Evolutionary conservation across 352 stramenopile species (phyloP), one percentile per base, ranked within the genome.

Genomic region (Globisporangium yorkense): DNA sequence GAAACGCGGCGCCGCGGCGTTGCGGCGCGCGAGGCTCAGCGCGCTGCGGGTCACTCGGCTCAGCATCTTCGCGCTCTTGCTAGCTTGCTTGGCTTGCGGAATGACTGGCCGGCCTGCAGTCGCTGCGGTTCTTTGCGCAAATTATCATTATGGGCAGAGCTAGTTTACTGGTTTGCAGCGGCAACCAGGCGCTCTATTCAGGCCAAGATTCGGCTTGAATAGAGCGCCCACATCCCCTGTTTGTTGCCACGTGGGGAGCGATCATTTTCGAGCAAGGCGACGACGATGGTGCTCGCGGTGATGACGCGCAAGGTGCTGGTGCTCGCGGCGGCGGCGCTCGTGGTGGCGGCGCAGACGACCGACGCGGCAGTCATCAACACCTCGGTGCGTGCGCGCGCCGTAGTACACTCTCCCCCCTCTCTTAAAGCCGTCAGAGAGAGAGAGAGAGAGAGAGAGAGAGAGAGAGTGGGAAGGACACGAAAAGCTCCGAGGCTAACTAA

Each of bases 1-100:
- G 33, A 88, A 80, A 56, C 78, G 80, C 52, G 66, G 53, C 45
- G 64, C 57, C 53, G 62, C 68, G 31, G 53, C 71, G 54, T 72
- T 65, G 60, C 75, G 75, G 66, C 76, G 79, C 31, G 72, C 60
- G 50, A 75, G 63, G 68, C 72, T 80, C 62, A 88, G 69, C 54
- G 79, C 77, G 69, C 70, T 83, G 74, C 80, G 77, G 68, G 82
- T 79, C 58, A 88, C 79, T 58, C 77, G 77, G 70, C 68, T 80
- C 53, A 92, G 70, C 82, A 92, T 64, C 31, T 31, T 46, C 15
- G 35, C 27, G 20, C 29, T 29, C n/a, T 37, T 27, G 40, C 41
- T 21, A 33, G 48, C 20, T 33, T 43, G 37, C 45, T 55, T n/a
- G 47, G 33, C 40, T 45, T 16, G 49, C 52, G 39, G 53, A 57